A percentile compares a stretch with the other conserved stretches of the same genome.
Evolutionary conservation across 495 filamentous ascomycete species (phyloP).

Genomic region (Daldinia grandis): DNA sequence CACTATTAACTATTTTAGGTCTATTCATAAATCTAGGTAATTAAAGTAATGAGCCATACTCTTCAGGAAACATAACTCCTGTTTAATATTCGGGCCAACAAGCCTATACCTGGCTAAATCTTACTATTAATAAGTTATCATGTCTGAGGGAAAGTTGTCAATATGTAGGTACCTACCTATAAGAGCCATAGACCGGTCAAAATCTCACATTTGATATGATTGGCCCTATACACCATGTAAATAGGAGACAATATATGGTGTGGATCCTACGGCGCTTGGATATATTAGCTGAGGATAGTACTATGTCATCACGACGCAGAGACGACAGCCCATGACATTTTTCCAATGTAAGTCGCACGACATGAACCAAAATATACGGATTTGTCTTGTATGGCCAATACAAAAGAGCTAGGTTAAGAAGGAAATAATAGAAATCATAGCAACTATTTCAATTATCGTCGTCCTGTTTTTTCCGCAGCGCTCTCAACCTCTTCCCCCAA

Average conservation of each 20-base stretch:
- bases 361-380: neutral
- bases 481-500: slow-evolving; percentile 46
- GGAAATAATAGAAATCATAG: too few species aligned
- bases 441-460: neutral
- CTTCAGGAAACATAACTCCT: too few species aligned
- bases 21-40: too few species aligned
- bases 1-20: too few species aligned
- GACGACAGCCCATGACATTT: neutral
- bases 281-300: neutral
- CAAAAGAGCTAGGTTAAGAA: neutral
- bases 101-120: too few species aligned
- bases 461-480: slow-evolving; percentile 12
- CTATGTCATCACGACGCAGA: slow-evolving; percentile 7
- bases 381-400: neutral
- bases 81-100: too few species aligned
- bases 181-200: neutral
- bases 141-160: too few species aligned
- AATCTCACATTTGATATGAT: neutral
- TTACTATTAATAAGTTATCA: too few species aligned
- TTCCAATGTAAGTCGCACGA: neutral
- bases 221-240: neutral
- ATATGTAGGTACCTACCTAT: too few species aligned
- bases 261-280: neutral
- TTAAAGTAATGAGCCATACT: too few species aligned
- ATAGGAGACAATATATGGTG: neutral